Base-by-base conservation (phyloP, 2,329 filamentous ascomycete species). In the Fusarium sp. region DNA sequence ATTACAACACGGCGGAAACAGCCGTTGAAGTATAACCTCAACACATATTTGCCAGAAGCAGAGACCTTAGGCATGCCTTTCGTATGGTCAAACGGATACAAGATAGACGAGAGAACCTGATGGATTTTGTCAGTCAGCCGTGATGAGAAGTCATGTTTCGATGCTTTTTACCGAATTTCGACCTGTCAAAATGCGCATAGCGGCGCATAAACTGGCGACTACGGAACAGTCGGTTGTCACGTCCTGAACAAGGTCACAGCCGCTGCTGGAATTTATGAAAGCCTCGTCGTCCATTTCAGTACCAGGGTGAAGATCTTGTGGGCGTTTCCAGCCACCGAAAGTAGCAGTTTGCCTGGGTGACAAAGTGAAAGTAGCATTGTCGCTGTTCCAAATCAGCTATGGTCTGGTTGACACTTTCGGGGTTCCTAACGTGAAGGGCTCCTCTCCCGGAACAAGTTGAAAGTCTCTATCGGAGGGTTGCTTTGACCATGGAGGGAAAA, bases 141-240 rank as follows among this genome's bases (percentile, higher is more conserved):
- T 24, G n/a, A 40, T 22, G 13, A n/a, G 14, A 48, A n/a, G 35
- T 10, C 24, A 26, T 7, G 20, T n/a, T 33, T 39, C 10, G 15
- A 43, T 33, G 28, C 20, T 74, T 81, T 81, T 67, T 82, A 93
- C 92, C 77, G 90, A 89, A 37, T 86, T 84, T 77, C 91, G 86
- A 3, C 90, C 91, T 19, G 89, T 89, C 64, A 90, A 86, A 10
- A 90, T 84, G 40, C 90, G 89, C 62, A 91, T 89, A 24, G 88
- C 90, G 26, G 94, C 94, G 76, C 94, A 97, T 7, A 99, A 84
- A 76, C 96, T 97, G 17, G 96, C 96, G 28, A 99, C 95, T 5
- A 99, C 95, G 2, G 96, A 98, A 76, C 96, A 99, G 77, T 99
- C 96, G 1, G 95, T 96, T 7, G 95, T 94, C 61, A 97, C 89